phyloP scores from a whole-genome alignment of 352 stramenopile species.

The Globisporangium alternatum region DNA sequence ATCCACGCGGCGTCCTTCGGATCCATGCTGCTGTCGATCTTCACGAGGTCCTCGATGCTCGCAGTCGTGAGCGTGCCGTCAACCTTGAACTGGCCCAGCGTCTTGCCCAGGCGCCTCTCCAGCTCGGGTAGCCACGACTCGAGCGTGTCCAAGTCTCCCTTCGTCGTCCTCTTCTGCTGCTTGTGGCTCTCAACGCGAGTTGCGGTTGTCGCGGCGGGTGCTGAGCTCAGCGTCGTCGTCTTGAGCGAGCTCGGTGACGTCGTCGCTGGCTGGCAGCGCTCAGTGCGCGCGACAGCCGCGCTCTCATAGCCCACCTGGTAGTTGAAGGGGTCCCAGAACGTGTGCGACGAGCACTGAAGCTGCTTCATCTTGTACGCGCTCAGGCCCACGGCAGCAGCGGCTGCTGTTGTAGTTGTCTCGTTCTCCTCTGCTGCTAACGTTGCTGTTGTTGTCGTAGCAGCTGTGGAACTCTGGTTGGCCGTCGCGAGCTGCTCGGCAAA shows the following conservation, averaged over 20 bases:
- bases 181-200: constrained; percentile 6
- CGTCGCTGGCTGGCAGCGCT: constrained; percentile 26
- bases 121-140: constrained; percentile 50
- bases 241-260: not conserved
- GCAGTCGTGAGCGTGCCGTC: constrained; percentile 2
- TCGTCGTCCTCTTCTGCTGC: constrained; percentile 8
- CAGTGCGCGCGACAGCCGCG: constrained; percentile 40
- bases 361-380: constrained; percentile 18
- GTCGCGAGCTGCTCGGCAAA: constrained; percentile 16
- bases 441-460: not conserved
- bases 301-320: constrained; percentile 67
- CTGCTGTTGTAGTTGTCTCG: not conserved
- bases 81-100: constrained; percentile 16
- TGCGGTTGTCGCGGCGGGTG: not conserved
- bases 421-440: not conserved
- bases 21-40: constrained; percentile 3
- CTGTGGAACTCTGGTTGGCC: not conserved
- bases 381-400: constrained; percentile 15
- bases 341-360: constrained; percentile 34
- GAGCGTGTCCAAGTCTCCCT: constrained; percentile 15
- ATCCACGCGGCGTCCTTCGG: constrained; percentile 24
- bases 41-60: constrained; percentile 12
- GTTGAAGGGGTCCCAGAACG: constrained; percentile 51
- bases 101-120: constrained; percentile 40
- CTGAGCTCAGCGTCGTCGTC: not conserved